A percentile compares a stretch with the other conserved stretches of the same genome.
Conservation (phyloP, 2,329 filamentous ascomycete genomes). For the Diaporthe vexans region DNA sequence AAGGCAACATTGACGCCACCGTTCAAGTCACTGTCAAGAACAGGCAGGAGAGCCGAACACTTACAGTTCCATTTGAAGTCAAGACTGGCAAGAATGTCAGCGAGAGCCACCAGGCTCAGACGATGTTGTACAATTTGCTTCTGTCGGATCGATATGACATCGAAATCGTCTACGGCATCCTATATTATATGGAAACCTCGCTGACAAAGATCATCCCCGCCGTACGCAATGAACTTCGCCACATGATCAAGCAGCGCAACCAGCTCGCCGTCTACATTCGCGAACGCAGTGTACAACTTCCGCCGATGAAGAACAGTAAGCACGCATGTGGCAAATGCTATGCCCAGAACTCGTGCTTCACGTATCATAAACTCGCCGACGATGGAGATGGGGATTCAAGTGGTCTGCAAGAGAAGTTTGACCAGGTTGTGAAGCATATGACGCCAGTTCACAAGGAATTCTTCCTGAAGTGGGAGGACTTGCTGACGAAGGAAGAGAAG, state of each 20-base stretch:
- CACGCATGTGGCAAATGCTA: conserved; percentile 90
- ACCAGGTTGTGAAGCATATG: conserved; percentile 84
- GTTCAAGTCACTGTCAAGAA: conserved; percentile 89
- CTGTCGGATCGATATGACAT: conserved; percentile 96
- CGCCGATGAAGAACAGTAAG: conserved; percentile 86
- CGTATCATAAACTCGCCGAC: conserved; percentile 93
- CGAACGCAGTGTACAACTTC: conserved; percentile 82
- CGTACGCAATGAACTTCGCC: conserved; percentile 87
- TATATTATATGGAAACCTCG: conserved; percentile 96
- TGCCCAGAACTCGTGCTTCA: conserved; percentile 90
- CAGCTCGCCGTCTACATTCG: conserved; percentile 88
- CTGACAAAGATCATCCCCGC: conserved; percentile 88
- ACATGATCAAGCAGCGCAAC: conserved; percentile 98
- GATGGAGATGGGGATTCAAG: conserved; percentile 85
- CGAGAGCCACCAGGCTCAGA: conserved; percentile 90
- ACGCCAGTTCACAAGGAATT: conserved; percentile 82
- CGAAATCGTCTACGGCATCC: conserved; percentile 87
- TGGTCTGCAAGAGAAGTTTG: conserved; percentile 85
- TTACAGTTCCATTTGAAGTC: conserved; percentile 94
- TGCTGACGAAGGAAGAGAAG: conserved; percentile 94
- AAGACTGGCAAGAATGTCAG: conserved; percentile 93
- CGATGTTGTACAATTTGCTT: conserved; percentile 91
- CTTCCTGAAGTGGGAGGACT: conserved; percentile 93
- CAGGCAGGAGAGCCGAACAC: conserved; percentile 72
- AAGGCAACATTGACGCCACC: conserved; percentile 97